Evolutionary conservation across 2,329 filamentous ascomycete species (phyloP).

Genomic region (Lasiodiplodia theobromae): DNA sequence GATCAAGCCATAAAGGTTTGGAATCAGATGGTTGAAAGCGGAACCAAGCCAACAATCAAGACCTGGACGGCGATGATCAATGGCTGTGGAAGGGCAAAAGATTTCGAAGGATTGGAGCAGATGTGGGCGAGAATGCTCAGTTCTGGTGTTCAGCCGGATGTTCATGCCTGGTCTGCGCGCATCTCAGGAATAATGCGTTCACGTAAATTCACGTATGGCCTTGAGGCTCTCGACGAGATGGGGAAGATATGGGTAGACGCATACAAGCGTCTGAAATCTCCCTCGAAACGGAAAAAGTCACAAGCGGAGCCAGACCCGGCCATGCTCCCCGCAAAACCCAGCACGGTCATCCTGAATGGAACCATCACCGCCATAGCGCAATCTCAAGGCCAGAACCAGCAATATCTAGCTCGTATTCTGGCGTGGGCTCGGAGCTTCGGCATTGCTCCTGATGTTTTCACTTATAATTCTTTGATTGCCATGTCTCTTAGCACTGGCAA

Average conservation of each 20-base stretch:
- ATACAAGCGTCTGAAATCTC: slow-evolving; percentile 24
- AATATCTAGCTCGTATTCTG: slow-evolving; percentile 47
- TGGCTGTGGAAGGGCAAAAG: slow-evolving; percentile 69
- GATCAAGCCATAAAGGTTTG: slow-evolving; percentile 61
- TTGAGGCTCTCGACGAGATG: slow-evolving; percentile 73
- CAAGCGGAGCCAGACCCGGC: slow-evolving; percentile 31
- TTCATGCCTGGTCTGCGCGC: slow-evolving; percentile 72
- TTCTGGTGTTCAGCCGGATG: slow-evolving; percentile 68
- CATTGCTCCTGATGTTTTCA: slow-evolving; percentile 56
- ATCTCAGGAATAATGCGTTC: slow-evolving; percentile 69
- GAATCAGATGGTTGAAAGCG: slow-evolving; percentile 63
- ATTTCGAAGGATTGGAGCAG: slow-evolving; percentile 66
- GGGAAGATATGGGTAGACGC: slow-evolving; percentile 62
- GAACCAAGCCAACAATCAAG: slow-evolving; percentile 64
- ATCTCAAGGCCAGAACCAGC: slow-evolving; percentile 35
- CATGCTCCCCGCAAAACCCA: slow-evolving; percentile 58
- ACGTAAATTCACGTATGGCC: slow-evolving; percentile 62
- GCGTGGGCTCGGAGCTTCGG: slow-evolving; percentile 51
- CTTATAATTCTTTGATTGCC: slow-evolving; percentile 74
- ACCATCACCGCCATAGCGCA: slow-evolving; percentile 62
- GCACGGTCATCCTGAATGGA: slow-evolving; percentile 72
- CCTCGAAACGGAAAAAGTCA: slow-evolving; percentile 24
- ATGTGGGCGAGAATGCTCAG: slow-evolving; percentile 71
- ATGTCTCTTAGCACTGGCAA: slow-evolving; percentile 62
- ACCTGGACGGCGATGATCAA: slow-evolving; percentile 78